A percentile compares a stretch with the other conserved stretches of the same genome.
Conservation (phyloP, 73 alveolate genomes). For the Tetrahymena malaccensis region DNA sequence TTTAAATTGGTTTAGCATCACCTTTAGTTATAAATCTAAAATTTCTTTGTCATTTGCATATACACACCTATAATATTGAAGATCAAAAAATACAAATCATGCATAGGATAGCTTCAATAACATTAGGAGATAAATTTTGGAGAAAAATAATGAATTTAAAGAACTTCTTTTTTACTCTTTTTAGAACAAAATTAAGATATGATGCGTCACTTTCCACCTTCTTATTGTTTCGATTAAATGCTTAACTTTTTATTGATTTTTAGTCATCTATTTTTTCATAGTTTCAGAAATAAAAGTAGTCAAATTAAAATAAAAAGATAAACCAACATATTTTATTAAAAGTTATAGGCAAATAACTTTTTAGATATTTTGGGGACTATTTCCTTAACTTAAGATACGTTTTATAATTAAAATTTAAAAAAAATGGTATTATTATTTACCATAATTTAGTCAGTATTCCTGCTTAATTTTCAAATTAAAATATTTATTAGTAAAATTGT, state of each 20-base stretch:
- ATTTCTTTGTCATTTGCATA: background rate
- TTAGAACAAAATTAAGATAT: background rate
- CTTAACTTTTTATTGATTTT: background rate
- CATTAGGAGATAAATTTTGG: background rate
- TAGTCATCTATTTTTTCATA: too few species aligned
- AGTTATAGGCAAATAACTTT: too few species aligned
- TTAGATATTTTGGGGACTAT: too few species aligned
- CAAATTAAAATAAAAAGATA: too few species aligned
- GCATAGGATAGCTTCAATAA: background rate
- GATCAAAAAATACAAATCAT: background rate
- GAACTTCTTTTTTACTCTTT: background rate
- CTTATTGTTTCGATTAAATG: background rate
- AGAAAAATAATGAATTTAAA: background rate
- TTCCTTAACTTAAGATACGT: too few species aligned
- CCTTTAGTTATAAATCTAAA: background rate
- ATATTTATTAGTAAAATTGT: too few species aligned
- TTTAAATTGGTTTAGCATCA: background rate
- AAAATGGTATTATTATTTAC: too few species aligned
- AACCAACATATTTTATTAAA: too few species aligned
- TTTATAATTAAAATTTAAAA: too few species aligned
- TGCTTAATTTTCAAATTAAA: too few species aligned
- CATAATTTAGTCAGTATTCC: too few species aligned
- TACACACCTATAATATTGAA: background rate
- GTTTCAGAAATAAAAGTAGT: too few species aligned
- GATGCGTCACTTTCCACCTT: background rate